Conservation (phyloP, 768 basidiomycete species). For the Rhizopogon vulgaris region DNA sequence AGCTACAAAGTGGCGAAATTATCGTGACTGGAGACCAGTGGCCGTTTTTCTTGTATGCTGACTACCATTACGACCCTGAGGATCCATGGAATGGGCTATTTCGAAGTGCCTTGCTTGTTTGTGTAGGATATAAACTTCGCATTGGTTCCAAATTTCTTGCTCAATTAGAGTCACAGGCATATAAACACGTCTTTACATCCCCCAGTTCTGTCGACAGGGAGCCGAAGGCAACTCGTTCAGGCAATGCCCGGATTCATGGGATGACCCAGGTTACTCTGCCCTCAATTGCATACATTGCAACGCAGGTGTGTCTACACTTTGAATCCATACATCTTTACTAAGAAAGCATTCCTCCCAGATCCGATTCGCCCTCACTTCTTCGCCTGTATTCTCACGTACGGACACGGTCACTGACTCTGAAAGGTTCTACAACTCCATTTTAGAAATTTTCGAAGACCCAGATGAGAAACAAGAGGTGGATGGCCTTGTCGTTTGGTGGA, state of each 20-base stretch:
- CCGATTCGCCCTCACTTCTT: conserved; percentile 13
- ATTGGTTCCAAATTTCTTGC: background rate
- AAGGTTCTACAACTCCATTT: conserved; percentile 15
- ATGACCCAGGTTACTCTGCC: conserved; percentile 10
- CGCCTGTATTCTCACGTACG: conserved; percentile 11
- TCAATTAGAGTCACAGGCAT: conserved; percentile 11
- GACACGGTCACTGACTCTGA: conserved; percentile 19
- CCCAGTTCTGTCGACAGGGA: conserved; percentile 25
- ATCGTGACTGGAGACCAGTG: conserved; percentile 18
- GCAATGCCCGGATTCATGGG: conserved; percentile 14
- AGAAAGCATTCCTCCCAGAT: conserved; percentile 3
- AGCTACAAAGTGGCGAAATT: conserved; percentile 8
- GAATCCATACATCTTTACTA: background rate
- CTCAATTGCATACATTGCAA: conserved; percentile 18
- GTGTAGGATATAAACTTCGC: conserved; percentile 4
- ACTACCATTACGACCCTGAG: conserved; percentile 13
- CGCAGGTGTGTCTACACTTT: conserved; percentile 4
- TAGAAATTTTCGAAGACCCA: conserved; percentile 15
- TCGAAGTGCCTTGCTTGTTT: conserved; percentile 14
- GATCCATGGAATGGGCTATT: conserved; percentile 24
- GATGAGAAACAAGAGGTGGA: conserved; percentile 15
- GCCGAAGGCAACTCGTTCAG: conserved; percentile 18
- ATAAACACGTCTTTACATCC: conserved; percentile 24
- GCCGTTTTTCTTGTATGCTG: conserved; percentile 17
- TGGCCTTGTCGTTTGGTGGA: conserved; percentile 15